phyloP scores from a whole-genome alignment of 805 yeast genomes.

The Saccharomycopsis sp. region DNA sequence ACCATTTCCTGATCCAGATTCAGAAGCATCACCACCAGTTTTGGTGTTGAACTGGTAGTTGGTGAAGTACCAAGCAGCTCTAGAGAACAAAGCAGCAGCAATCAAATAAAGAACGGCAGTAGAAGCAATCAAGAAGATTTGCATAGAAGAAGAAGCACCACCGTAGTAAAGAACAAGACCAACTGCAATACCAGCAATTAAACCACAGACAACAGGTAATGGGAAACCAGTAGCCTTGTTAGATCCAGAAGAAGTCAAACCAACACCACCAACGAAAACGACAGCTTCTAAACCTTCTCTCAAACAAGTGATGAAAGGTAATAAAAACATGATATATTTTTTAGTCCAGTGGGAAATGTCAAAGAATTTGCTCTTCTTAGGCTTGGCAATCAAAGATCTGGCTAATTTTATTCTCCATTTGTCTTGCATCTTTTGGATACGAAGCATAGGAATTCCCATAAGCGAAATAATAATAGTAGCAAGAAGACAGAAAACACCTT shows the following conservation, averaged over 20 bases:
- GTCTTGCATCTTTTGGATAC: conserved; percentile 92
- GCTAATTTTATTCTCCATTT: conserved; percentile 97
- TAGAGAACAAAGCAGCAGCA: conserved; percentile 87
- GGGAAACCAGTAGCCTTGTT: conserved; percentile 68
- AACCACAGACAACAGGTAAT: conserved; percentile 84
- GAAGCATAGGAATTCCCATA: conserved; percentile 96
- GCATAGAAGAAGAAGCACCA: conserved; percentile 79
- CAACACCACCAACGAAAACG: conserved; percentile 94
- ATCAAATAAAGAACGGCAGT: conserved; percentile 86
- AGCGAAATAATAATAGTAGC: conserved; percentile 84
- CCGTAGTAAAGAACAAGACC: conserved; percentile 74
- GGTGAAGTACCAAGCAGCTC: conserved; percentile 90
- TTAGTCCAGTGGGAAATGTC: conserved; percentile 49
- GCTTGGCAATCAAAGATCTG: conserved; percentile 61
- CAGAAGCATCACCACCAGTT: conserved; percentile 95
- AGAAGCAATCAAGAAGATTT: conserved; percentile 77
- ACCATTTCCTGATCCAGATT: conserved; percentile 91
- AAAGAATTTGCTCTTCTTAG: conserved; percentile 44
- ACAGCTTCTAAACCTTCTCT: conserved; percentile 98
- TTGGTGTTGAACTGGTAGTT: conserved; percentile 51
- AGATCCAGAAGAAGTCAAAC: conserved; percentile 48
- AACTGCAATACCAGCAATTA: conserved; percentile 66
- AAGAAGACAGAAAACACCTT: conserved; percentile 86
- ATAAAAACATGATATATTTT: conserved; percentile 81
- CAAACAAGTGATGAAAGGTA: conserved; percentile 84